Conservation (phyloP, 129 eudicot genomes). For the Centella asiatica region DNA sequence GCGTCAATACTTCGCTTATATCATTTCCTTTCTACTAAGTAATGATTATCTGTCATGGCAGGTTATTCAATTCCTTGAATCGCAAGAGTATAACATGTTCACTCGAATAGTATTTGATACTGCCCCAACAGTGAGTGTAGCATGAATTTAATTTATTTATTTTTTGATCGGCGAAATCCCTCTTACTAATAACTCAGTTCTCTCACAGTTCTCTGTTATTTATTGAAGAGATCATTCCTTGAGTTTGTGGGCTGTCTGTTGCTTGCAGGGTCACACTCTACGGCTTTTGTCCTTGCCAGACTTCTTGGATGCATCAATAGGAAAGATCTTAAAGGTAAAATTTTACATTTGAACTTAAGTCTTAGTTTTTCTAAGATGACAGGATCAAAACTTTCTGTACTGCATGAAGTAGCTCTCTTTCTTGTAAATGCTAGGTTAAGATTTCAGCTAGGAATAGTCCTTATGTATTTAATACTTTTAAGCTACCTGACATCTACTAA, state of each 20-base stretch:
- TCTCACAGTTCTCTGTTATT: neutral
- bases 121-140: slow-evolving; percentile 66
- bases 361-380: neutral
- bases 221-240: slow-evolving; percentile 3
- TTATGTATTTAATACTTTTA: too few relatives aligned
- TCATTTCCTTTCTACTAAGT: slow-evolving; percentile 9
- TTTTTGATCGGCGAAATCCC: too few relatives aligned
- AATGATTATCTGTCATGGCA: slow-evolving; percentile 24
- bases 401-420: neutral
- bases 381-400: neutral
- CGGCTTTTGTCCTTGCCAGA: slow-evolving; percentile 94
- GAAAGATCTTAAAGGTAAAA: slow-evolving; percentile 81
- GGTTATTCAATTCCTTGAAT: slow-evolving; percentile 89
- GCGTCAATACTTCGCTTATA: neutral
- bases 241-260: slow-evolving; percentile 16
- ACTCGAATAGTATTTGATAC: slow-evolving; percentile 86
- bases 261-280: slow-evolving; percentile 87
- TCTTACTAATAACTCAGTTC: too few relatives aligned
- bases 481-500: too few relatives aligned
- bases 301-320: slow-evolving; percentile 90
- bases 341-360: slow-evolving; percentile 10
- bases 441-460: too few relatives aligned
- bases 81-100: slow-evolving; percentile 67
- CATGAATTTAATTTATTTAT: neutral
- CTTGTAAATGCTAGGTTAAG: neutral